Percentiles rank a stretch among this genome's conserved stretches.
Evolutionary conservation across 2,329 filamentous ascomycete species (phyloP).

Genomic region (Cordyceps farinosa): DNA sequence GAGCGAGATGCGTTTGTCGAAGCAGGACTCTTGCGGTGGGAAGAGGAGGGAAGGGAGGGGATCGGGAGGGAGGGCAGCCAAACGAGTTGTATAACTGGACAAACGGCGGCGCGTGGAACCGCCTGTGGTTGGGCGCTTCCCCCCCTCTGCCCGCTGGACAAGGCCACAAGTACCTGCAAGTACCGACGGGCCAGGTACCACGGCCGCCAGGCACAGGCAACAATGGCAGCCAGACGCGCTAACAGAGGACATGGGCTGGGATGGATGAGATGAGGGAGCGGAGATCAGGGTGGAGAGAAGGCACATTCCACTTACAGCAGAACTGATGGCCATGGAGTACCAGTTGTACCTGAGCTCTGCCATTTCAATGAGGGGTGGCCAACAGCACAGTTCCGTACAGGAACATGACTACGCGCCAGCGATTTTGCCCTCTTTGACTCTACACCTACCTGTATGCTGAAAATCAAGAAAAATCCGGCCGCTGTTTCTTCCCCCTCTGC

Average conservation of each 20-base stretch:
- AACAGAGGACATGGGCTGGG: background rate
- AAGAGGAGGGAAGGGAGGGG: background rate
- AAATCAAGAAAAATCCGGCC: too few relatives aligned
- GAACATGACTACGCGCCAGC: too few relatives aligned
- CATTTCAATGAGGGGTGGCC: background rate
- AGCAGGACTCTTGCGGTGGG: slow-evolving; percentile 5
- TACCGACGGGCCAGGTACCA: background rate
- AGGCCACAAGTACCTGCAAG: slow-evolving; percentile 4
- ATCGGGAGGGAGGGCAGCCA: background rate
- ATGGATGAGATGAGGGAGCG: slow-evolving; percentile 10
- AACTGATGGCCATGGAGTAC: background rate
- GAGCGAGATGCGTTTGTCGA: slow-evolving; percentile 3
- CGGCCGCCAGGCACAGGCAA: background rate
- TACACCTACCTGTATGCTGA: too few relatives aligned
- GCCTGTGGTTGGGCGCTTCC: background rate
- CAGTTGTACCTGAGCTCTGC: too few relatives aligned
- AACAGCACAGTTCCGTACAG: background rate
- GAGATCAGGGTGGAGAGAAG: slow-evolving; percentile 4
- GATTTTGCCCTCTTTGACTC: too few relatives aligned
- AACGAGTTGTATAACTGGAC: slow-evolving; percentile 3
- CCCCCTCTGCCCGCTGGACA: too few relatives aligned
- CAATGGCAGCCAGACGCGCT: background rate
- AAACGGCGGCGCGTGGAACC: background rate
- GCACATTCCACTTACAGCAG: background rate
- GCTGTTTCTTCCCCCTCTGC: too few relatives aligned